phyloP scores from a whole-genome alignment of 257 asterid genomes.

The Penstemon barbatus region DNA sequence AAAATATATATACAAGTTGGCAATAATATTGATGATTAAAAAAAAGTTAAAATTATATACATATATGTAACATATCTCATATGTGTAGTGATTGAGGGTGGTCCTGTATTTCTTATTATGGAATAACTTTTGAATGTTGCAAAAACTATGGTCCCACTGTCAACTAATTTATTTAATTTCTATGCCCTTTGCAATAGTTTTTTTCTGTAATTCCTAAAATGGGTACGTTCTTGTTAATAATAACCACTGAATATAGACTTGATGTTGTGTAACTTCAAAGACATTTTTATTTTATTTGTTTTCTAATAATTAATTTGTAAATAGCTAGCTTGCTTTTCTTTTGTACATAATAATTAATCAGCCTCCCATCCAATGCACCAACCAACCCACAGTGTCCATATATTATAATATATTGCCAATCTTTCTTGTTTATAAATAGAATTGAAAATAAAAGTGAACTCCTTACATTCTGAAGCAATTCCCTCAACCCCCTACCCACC shows the following conservation, averaged over 20 bases:
- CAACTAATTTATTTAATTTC: slow-evolving; percentile 26
- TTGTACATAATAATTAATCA: too few species aligned
- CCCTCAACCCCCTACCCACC: slow-evolving; percentile 3
- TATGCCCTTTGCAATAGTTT: background rate
- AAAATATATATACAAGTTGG: background rate
- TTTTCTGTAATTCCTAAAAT: background rate
- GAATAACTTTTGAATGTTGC: slow-evolving; percentile 30
- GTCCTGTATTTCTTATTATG: slow-evolving; percentile 38
- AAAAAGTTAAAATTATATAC: background rate
- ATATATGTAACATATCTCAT: slow-evolving; percentile 27
- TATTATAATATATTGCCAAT: slow-evolving; percentile 22
- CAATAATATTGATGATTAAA: background rate
- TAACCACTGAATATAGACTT: background rate
- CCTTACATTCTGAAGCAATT: slow-evolving; percentile 17
- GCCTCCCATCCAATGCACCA: too few species aligned
- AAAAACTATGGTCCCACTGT: slow-evolving; percentile 35
- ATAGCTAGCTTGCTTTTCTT: too few species aligned
- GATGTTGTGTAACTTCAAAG: background rate
- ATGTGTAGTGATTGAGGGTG: slow-evolving; percentile 28
- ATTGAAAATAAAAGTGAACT: slow-evolving; percentile 29
- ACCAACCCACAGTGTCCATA: too few species aligned
- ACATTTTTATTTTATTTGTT: background rate
- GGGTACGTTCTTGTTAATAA: background rate
- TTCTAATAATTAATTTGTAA: too few species aligned
- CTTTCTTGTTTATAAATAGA: slow-evolving; percentile 40